Base-by-base conservation (phyloP, 169 alveolate genomes). In the Plasmodium relictum region DNA sequence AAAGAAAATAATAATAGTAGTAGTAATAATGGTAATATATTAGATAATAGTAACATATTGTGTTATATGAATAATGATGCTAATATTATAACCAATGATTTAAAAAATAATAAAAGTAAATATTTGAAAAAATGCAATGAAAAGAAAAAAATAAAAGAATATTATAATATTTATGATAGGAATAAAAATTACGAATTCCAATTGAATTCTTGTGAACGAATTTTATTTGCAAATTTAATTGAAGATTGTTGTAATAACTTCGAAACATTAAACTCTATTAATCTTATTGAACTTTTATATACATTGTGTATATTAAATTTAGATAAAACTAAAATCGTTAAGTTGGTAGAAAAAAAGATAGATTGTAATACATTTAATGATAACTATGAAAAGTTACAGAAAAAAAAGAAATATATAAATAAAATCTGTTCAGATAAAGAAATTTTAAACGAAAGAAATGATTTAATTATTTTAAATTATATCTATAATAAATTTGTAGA, bases 201-300 rank as follows among this genome's bases (percentile, higher is more conserved):
- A 2, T 37, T 80, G 4, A 68, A 80, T 8, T 68, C 90, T 2
- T 80, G 69, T 50, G 83, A 80, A 45, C 66, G 90, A 12, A 80
- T 80, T 6, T 58, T 80, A 39, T 68, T 80, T 39, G 59, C 76
- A n/a, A 80, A 80, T 54, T 45, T 80, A n/a, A 66, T 80, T 0
- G 90, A 80, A 20, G 90, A 80, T 45, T 80, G 90, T 58, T 80
- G 90, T 71, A 80, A 80, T 16, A 80, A 80, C 39, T 66, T 80
- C 9, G 83, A 80, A 14, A 3, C 1, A 26, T n/a, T 80, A 31
- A 80, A 66, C 16, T 50, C 66, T 66, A 6, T 22, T 42, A 59
- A 65, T 44, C 50, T 80, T 0, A 44, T 66, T 9, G 90, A 80
- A 44, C 83, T 80, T 12, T 48, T 80, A 26, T 80, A 66, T 44